phyloP scores from a whole-genome alignment of 2,329 filamentous ascomycete species.

The Talaromyces islandicus region DNA sequence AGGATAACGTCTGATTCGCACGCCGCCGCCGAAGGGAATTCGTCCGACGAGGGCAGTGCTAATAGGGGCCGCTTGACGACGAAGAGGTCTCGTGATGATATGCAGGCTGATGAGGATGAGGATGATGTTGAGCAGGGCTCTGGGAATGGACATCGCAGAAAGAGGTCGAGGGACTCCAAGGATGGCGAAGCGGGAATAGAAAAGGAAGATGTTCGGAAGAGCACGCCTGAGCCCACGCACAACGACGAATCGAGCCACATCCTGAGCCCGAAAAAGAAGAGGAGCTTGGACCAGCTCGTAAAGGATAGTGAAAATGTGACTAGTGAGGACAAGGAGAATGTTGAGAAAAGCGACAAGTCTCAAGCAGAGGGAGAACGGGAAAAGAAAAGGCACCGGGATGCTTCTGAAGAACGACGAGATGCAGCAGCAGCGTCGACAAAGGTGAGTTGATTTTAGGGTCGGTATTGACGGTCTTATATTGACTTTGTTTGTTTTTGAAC shows the following conservation, averaged over 20 bases:
- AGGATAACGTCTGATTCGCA: constrained; percentile 44
- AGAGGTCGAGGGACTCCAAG: constrained; percentile 13
- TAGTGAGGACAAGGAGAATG: constrained; percentile 13
- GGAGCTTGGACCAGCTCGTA: constrained; percentile 39
- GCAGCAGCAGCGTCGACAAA: constrained; percentile 16
- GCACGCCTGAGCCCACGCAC: constrained; percentile 12
- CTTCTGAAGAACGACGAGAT: constrained; percentile 30
- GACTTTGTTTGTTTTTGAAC: constrained; percentile 9
- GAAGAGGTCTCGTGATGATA: constrained; percentile 32
- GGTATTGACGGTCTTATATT: constrained; percentile 12
- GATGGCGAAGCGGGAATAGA: constrained; percentile 20
- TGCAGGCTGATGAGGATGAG: constrained; percentile 20
- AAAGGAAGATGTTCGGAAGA: constrained; percentile 25
- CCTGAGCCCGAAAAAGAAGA: constrained; percentile 37
- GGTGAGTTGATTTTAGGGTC: constrained; percentile 12
- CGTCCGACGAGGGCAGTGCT: constrained; percentile 4
- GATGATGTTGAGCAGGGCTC: constrained; percentile 13
- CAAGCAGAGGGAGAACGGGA: constrained; percentile 30
- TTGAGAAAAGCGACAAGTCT: constrained; percentile 14
- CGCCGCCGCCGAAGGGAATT: constrained; percentile 8
- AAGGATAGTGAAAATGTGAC: constrained; percentile 23
- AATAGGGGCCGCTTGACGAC: constrained; percentile 16
- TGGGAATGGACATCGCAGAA: constrained; percentile 10
- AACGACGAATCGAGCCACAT: constrained; percentile 17
- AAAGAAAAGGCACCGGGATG: constrained; percentile 39